These are phyloP conservation scores for Bondarzewia mesenterica DNA, from an alignment of 1,284 basidiomycete genomes.

Conservation along the genomic window DNA sequence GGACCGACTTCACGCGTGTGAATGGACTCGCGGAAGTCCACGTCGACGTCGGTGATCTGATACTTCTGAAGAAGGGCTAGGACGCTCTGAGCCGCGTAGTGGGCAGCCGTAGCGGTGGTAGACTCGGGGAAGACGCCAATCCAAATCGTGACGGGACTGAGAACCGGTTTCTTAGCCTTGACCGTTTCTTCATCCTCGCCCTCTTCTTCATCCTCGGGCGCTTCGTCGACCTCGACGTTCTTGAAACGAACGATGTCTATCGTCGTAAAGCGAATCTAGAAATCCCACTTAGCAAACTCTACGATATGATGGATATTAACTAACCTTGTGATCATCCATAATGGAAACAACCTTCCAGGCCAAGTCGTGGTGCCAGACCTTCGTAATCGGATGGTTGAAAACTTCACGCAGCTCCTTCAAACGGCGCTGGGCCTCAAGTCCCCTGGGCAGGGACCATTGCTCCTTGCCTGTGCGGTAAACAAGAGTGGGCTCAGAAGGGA, in stretches of 20 bases:
- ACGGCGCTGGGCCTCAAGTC: constrained; percentile 1
- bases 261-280: background rate
- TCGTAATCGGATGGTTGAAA: background rate
- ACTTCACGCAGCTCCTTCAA: background rate
- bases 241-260: background rate
- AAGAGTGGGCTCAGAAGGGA: background rate
- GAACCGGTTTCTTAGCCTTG: constrained; percentile 9
- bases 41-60: constrained; percentile 20
- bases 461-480: constrained; percentile 1
- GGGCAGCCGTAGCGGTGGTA: constrained; percentile 21
- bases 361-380: background rate
- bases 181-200: constrained; percentile 15
- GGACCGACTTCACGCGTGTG: constrained; percentile 17
- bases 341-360: background rate
- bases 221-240: too few species aligned
- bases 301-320: background rate
- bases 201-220: constrained; percentile 15
- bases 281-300: background rate
- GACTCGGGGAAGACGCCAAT: constrained; percentile 29
- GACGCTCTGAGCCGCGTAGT: constrained; percentile 19
- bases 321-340: background rate
- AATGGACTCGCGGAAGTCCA: constrained; percentile 28
- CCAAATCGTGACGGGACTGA: constrained; percentile 22
- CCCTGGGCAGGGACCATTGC: background rate
- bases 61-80: constrained; percentile 14